These are phyloP conservation scores for Prunus yedoensis DNA, from an alignment of 331 rosid species.

Conservation along the genomic window DNA sequence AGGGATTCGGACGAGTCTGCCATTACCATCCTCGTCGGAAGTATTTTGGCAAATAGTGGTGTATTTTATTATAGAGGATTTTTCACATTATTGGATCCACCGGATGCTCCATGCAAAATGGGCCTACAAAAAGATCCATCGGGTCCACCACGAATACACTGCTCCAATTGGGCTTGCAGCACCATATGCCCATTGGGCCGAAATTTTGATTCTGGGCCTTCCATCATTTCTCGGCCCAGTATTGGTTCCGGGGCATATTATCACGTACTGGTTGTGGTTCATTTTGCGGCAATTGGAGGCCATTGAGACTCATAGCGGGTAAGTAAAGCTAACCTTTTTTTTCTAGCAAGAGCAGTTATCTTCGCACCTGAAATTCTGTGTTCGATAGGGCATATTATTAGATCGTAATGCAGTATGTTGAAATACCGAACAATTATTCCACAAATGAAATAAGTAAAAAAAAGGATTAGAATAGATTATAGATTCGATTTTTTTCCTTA, in stretches of 20 bases:
- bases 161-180: constrained; percentile 30
- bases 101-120: constrained; percentile 24
- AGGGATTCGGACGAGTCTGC: constrained; percentile 21
- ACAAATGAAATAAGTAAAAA: no score
- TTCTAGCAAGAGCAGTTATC: no score
- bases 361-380: no score
- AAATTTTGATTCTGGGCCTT: constrained; percentile 22
- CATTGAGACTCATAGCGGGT: constrained; percentile 33
- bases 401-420: no score
- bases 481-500: no score
- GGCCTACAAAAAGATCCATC: constrained; percentile 26
- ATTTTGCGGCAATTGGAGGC: constrained; percentile 23
- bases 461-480: no score
- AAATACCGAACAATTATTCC: no score
- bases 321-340: not conserved
- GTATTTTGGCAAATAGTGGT: constrained; percentile 7
- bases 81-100: constrained; percentile 22
- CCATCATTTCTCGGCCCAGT: constrained; percentile 13
- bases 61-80: constrained; percentile 28
- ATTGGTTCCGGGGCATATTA: constrained; percentile 23
- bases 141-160: constrained; percentile 25
- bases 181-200: constrained; percentile 27
- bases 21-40: constrained; percentile 7
- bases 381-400: no score
- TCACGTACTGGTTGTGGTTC: constrained; percentile 28